Base-by-base conservation (phyloP, 805 yeast species). In the Candida silvatica region DNA sequence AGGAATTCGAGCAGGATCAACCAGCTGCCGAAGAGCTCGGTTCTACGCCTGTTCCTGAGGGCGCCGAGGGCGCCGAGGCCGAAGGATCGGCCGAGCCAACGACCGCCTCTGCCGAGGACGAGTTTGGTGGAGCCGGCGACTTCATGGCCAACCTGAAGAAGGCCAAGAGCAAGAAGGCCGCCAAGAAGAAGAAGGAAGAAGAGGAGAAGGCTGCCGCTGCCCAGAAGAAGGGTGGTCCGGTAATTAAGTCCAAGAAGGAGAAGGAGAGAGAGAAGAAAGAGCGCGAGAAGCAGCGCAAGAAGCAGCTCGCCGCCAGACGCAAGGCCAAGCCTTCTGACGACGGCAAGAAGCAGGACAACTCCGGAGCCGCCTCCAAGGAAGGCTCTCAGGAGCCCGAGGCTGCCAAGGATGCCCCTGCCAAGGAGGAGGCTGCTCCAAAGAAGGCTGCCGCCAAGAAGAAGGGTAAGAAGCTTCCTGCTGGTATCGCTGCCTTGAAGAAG, bases 251-350 rank as follows among this genome's bases (percentile, higher is more conserved):
- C 38, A 92, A 90, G 73, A 87, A 90, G 63, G 97, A 83, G 53
- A 83, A 82, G 63, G 94, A 90, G 65, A 88, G 80, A 66, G 95
- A 92, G 61, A 85, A 84, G 76, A 94, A 90, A 59, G 95, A 88
- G 59, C 77, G 74, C 45, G 94, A 83, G 56, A 90, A 90, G 69
- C 84, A 80, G 48, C 72, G 78, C 60, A 90, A 90, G 80, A 87
- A 85, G 64, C 94, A 85, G 48, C 74, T 77, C 40, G 95, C 95
- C 29, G 82, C 78, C 36, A 80, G 77, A 62, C 87, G 86, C 74
- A 87, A 86, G 61, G 77, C 74, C 8, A 45, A 38, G 28, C 30
- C 42, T 43, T 71, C 70, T 37, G 67, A 64, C 41, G 66, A 67
- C 22, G 64, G 62, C 42, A 65, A 59, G 48, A 60, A 61, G 40